A percentile compares a stretch with the other conserved stretches of the same genome.
phyloP scores from a whole-genome alignment of 257 asterid species.

The Solanum dulcamara region DNA sequence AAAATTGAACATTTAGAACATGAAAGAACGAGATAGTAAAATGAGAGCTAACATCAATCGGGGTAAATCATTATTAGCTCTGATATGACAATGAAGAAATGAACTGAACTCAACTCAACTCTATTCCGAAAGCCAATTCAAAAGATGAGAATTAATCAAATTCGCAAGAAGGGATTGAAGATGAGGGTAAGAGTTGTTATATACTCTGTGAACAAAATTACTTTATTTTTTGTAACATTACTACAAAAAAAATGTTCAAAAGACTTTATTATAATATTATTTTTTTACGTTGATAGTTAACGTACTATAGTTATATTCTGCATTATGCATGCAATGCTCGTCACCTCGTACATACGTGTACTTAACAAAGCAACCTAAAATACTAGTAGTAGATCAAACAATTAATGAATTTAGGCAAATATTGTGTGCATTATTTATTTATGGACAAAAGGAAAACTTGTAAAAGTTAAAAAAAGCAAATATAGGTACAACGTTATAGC shows the following conservation, averaged over 20 bases:
- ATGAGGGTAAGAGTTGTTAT: neutral
- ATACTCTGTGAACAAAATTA: neutral
- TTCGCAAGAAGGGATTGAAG: too few species aligned
- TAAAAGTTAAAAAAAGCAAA: neutral
- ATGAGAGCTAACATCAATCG: too few species aligned
- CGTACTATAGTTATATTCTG: too few species aligned
- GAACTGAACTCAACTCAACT: too few species aligned
- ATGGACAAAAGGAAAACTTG: neutral
- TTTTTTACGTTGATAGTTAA: neutral
- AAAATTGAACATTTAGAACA: neutral
- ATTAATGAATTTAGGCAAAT: neutral
- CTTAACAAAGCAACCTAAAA: neutral
- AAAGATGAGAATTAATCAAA: too few species aligned
- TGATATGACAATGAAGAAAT: too few species aligned
- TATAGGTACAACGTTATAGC: too few species aligned
- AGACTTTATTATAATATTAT: neutral
- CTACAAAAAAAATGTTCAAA: neutral
- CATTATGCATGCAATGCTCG: too few species aligned
- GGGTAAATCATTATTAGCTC: too few species aligned
- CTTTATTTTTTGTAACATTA: neutral
- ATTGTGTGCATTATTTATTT: neutral
- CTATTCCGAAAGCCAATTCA: too few species aligned
- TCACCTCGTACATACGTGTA: neutral
- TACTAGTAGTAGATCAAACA: neutral
- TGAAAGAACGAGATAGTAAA: neutral